Evolutionary conservation across 768 basidiomycete species (phyloP).

Genomic region (Leucocoprinus sp.): DNA sequence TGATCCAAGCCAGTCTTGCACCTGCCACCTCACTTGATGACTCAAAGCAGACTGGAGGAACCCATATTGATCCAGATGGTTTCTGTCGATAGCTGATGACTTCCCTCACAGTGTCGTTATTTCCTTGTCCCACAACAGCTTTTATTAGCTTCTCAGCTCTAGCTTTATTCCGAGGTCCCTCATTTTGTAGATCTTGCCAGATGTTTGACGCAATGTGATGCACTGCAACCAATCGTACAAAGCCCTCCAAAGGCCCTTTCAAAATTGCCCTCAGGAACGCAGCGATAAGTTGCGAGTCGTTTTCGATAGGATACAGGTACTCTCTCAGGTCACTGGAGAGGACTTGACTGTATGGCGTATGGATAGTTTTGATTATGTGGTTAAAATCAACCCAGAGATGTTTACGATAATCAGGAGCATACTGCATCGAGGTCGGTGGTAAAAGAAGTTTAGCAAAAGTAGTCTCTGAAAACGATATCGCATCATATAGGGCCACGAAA

Average conservation of each 20-base stretch:
- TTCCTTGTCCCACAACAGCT: conserved; percentile 44
- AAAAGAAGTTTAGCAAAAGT: conserved; percentile 71
- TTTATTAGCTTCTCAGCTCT: conserved; percentile 39
- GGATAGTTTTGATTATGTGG: conserved; percentile 56
- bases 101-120: conserved; percentile 37
- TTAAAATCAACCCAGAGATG: conserved; percentile 77
- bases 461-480: conserved; percentile 79
- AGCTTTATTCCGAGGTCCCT: conserved; percentile 21
- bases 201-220: conserved; percentile 74
- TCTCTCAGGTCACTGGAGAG: conserved; percentile 45
- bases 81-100: conserved; percentile 53
- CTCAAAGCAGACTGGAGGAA: conserved; percentile 47
- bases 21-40: conserved; percentile 17
- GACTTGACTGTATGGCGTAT: conserved; percentile 41
- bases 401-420: conserved; percentile 76
- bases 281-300: conserved; percentile 48
- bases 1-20: conserved; percentile 19
- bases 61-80: conserved; percentile 23
- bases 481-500: conserved; percentile 83
- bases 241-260: conserved; percentile 39
- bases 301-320: conserved; percentile 69
- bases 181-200: conserved; percentile 54
- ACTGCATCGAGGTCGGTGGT: conserved; percentile 67
- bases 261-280: conserved; percentile 55
- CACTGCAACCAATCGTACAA: conserved; percentile 58